These are phyloP conservation scores for Apiospora rasikravindrae DNA, from an alignment of 2,329 filamentous ascomycete species.

Conservation along the genomic window DNA sequence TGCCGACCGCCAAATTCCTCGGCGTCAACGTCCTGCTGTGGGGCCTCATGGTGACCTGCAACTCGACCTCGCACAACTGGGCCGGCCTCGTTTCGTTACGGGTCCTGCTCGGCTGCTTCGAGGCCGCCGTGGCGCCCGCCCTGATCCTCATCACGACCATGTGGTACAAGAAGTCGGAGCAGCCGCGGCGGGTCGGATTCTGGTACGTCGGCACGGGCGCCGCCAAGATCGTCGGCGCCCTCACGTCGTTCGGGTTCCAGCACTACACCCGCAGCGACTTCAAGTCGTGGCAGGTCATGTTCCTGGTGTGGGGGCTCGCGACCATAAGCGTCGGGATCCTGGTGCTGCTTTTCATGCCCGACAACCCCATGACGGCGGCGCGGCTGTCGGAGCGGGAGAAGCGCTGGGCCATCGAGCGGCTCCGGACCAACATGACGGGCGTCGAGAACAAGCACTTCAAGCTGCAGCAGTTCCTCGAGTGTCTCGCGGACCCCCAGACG, in stretches of 20 bases:
- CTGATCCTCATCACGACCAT: slow-evolving; percentile 68
- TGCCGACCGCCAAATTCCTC: slow-evolving; percentile 67
- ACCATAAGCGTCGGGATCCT: slow-evolving; percentile 20
- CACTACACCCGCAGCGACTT: slow-evolving; percentile 35
- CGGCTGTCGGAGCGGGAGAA: slow-evolving; percentile 21
- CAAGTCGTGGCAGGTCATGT: slow-evolving; percentile 51
- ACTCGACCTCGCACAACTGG: slow-evolving; percentile 67
- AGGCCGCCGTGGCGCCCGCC: slow-evolving; percentile 71
- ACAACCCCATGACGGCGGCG: slow-evolving; percentile 24
- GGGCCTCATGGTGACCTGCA: slow-evolving; percentile 66
- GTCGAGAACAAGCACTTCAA: slow-evolving; percentile 26
- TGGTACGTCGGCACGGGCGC: slow-evolving; percentile 69
- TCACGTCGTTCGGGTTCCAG: slow-evolving; percentile 60
- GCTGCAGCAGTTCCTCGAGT: slow-evolving; percentile 20
- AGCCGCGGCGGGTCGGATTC: slow-evolving; percentile 65
- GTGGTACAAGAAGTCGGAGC: slow-evolving; percentile 75
- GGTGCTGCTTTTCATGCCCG: slow-evolving; percentile 22
- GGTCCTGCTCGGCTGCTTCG: slow-evolving; percentile 72
- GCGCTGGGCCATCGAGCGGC: slow-evolving; percentile 21
- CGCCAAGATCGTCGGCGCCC: slow-evolving; percentile 57
- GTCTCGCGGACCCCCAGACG: slow-evolving; percentile 22
- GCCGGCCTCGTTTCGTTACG: slow-evolving; percentile 67
- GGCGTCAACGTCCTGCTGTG: slow-evolving; percentile 63
- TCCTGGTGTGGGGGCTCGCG: slow-evolving; percentile 18
- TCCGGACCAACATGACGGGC: slow-evolving; percentile 23